Conservation (phyloP, 2,329 filamentous ascomycete genomes). For the Aspergillus sclerotialis region DNA sequence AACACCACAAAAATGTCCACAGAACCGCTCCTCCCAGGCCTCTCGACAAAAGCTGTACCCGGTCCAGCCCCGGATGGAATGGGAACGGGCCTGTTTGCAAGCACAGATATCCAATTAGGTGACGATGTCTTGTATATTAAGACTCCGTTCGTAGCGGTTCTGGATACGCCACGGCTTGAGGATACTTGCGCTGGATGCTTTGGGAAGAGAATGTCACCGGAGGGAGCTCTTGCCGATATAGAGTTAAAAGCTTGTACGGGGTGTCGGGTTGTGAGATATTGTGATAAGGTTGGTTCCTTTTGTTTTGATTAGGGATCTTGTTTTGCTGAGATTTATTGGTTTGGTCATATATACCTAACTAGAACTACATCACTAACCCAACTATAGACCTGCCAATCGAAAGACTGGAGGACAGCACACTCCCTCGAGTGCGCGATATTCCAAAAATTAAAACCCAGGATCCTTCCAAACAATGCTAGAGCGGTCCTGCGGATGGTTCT, state of each 20-base stretch:
- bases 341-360: neutral
- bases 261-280: conserved; percentile 54
- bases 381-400: conserved; percentile 52
- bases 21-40: conserved; percentile 8
- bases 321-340: conserved; percentile 1
- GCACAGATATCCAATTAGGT: conserved; percentile 40
- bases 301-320: neutral
- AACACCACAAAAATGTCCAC: conserved; percentile 14
- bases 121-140: conserved; percentile 43
- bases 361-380: too few species aligned
- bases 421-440: conserved; percentile 54
- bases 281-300: conserved; percentile 50
- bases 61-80: conserved; percentile 19
- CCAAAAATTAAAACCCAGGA: conserved; percentile 35
- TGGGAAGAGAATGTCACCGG: conserved; percentile 26
- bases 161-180: conserved; percentile 46
- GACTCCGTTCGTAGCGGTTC: conserved; percentile 48
- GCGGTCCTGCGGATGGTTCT: conserved; percentile 49
- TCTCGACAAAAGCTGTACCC: conserved; percentile 18
- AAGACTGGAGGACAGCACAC: conserved; percentile 54
- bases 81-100: conserved; percentile 52
- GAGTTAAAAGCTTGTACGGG: conserved; percentile 50
- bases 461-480: conserved; percentile 51
- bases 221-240: conserved; percentile 6
- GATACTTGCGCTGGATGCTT: conserved; percentile 56